A percentile compares a stretch with the other conserved stretches of the same genome.
Evolutionary conservation across 768 basidiomycete species (phyloP).

Genomic region (Termitomyces eurrhizus): DNA sequence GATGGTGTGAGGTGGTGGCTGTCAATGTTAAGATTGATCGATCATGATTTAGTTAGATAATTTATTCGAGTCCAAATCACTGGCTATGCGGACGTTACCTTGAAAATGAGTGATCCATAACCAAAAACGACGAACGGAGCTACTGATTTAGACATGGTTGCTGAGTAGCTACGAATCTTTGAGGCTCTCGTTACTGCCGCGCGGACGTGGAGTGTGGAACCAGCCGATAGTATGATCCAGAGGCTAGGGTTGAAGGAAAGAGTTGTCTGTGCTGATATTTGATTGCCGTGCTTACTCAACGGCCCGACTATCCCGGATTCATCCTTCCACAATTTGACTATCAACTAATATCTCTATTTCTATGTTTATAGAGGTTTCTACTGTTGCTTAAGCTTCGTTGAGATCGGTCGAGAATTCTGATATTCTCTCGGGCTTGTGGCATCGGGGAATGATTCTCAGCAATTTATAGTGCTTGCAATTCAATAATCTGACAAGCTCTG

Average conservation of each 20-base stretch:
- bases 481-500: too few species aligned
- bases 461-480: not conserved
- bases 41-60: not conserved
- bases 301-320: not conserved
- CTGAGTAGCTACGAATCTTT: not conserved
- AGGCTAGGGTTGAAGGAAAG: not conserved
- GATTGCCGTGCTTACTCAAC: not conserved
- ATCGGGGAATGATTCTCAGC: too few species aligned
- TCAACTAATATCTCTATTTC: too few species aligned
- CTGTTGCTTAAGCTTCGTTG: too few species aligned
- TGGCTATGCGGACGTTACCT: slow-evolving; percentile 40
- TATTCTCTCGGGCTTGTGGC: too few species aligned
- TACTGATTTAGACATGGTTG: not conserved
- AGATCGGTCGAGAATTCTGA: too few species aligned
- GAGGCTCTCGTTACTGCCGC: not conserved
- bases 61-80: not conserved
- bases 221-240: not conserved
- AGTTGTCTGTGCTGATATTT: not conserved
- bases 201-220: not conserved
- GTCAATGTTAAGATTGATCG: not conserved
- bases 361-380: too few species aligned
- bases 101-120: slow-evolving; percentile 92
- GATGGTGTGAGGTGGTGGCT: slow-evolving; percentile 84
- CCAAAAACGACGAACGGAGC: slow-evolving; percentile 76
- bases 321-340: too few species aligned